Evolutionary conservation across 345 rosid genomes (phyloP).

Genomic region (Populus alba): DNA sequence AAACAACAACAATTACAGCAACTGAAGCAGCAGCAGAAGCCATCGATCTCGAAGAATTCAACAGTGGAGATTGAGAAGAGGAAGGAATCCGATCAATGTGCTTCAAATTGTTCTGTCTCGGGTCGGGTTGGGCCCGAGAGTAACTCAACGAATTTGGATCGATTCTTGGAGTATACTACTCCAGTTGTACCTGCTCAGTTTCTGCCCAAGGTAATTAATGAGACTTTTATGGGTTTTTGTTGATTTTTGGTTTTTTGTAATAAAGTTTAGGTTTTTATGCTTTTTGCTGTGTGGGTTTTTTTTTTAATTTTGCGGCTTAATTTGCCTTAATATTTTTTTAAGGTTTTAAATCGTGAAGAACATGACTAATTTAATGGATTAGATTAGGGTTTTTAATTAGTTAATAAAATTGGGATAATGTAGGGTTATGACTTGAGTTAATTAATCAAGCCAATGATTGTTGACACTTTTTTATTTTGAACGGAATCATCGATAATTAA

Average conservation of each 20-base stretch:
- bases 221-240: not conserved
- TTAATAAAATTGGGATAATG: not conserved
- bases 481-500: not conserved
- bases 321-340: not conserved
- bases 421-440: not conserved
- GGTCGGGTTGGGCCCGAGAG: constrained; percentile 19
- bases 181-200: constrained; percentile 61
- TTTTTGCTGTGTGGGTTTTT: not conserved
- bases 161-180: constrained; percentile 81
- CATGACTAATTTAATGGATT: not conserved
- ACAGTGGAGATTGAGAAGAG: constrained; percentile 30
- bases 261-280: not conserved
- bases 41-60: constrained; percentile 27
- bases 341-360: not conserved
- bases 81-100: constrained; percentile 38
- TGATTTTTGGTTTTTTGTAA: not conserved
- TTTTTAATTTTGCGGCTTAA: too few relatives aligned
- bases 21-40: constrained; percentile 33
- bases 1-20: constrained; percentile 41
- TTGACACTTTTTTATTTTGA: not conserved
- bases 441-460: not conserved
- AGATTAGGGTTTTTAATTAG: not conserved
- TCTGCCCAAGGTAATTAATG: constrained; percentile 58
- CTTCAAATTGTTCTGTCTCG: constrained; percentile 37
- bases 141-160: constrained; percentile 71